A percentile compares a stretch with the other conserved stretches of the same genome.
phyloP scores from a whole-genome alignment of 2,329 filamentous ascomycete genomes.

The Cytospora chrysosperma region DNA sequence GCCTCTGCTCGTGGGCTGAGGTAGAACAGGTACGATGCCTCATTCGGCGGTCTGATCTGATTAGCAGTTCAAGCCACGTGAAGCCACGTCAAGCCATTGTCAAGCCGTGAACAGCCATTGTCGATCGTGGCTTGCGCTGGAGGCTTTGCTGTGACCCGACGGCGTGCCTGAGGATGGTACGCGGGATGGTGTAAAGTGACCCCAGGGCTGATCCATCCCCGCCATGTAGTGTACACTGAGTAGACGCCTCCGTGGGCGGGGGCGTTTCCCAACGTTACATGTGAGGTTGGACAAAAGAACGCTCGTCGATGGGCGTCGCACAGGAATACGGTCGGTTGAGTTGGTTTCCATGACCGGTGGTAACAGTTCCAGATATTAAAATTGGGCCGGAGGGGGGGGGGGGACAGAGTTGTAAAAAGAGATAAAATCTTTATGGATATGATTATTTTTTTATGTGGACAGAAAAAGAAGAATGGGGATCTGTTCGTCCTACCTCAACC shows the following conservation, averaged over 20 bases:
- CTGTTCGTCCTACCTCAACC: not conserved
- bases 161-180: not conserved
- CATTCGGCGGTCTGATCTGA: not conserved
- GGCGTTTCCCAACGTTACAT: constrained; percentile 19
- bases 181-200: not conserved
- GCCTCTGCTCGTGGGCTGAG: not conserved
- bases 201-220: not conserved
- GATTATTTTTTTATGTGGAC: not conserved
- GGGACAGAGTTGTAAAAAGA: not conserved
- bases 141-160: not conserved
- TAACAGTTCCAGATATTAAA: too few species aligned
- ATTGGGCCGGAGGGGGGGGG: too few species aligned
- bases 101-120: too few species aligned
- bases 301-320: not conserved
- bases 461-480: not conserved
- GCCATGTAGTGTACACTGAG: too few species aligned
- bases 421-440: not conserved
- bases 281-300: not conserved
- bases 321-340: not conserved
- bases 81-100: too few species aligned
- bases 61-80: not conserved
- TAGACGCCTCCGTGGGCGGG: not conserved
- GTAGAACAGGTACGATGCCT: not conserved
- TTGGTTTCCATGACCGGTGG: too few species aligned
- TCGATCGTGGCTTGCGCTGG: not conserved